These are phyloP conservation scores for Paraconiothyrium brasiliense DNA, from an alignment of 2,329 filamentous ascomycete genomes.

Conservation along the genomic window DNA sequence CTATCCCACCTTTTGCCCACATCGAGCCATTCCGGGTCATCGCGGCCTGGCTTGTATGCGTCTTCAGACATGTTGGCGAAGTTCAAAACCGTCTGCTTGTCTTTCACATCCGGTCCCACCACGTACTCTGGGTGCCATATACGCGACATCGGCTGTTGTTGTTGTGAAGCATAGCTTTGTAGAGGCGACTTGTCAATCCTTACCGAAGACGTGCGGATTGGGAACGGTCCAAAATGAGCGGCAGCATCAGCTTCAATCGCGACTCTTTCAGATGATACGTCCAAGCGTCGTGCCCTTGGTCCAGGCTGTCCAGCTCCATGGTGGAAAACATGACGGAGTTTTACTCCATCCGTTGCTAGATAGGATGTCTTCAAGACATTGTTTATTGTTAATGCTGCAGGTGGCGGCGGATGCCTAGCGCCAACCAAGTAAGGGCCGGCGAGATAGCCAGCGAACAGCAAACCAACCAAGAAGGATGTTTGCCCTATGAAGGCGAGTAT, in stretches of 20 bases:
- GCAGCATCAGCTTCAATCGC: constrained; percentile 31
- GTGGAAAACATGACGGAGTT: constrained; percentile 45
- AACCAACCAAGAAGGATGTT: constrained; percentile 8
- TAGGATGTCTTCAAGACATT: constrained; percentile 8
- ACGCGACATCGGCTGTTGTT: constrained; percentile 38
- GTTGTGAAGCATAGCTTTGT: constrained; percentile 30
- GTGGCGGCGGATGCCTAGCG: constrained; percentile 17
- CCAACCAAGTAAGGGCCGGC: constrained; percentile 11
- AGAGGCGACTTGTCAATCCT: constrained; percentile 41
- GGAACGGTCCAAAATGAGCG: constrained; percentile 40
- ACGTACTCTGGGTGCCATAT: constrained; percentile 43
- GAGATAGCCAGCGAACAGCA: constrained; percentile 7
- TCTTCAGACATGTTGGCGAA: constrained; percentile 50
- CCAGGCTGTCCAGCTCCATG: constrained; percentile 47
- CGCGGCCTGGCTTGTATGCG: constrained; percentile 44
- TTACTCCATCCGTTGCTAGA: constrained; percentile 24
- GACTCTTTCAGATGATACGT: constrained; percentile 37
- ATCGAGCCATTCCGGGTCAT: constrained; percentile 48
- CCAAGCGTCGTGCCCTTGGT: constrained; percentile 43
- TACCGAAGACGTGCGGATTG: constrained; percentile 39
- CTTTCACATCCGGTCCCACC: constrained; percentile 41
- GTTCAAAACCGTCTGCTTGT: constrained; percentile 46
- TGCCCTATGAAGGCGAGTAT: constrained; percentile 9
- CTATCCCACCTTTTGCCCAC: constrained; percentile 42
- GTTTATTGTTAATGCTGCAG: constrained; percentile 1